Evolutionary conservation across 306 rosid species (phyloP).

Genomic region (Dryas drummondii): DNA sequence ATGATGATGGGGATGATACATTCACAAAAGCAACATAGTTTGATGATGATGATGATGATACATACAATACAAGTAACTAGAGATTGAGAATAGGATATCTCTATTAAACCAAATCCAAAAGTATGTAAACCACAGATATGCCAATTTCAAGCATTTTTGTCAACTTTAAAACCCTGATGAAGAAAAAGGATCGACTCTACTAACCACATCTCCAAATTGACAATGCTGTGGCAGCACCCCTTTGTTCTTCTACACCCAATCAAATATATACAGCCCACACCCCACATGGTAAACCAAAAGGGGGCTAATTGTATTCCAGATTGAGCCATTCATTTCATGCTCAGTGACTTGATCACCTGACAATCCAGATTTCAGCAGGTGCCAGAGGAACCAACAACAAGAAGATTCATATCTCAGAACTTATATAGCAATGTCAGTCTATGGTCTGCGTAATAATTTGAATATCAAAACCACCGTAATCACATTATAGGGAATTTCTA

Average conservation of each 20-base stretch:
- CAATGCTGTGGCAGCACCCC: slow-evolving; percentile 33
- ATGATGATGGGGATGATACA: background rate
- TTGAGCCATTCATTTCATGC: slow-evolving; percentile 29
- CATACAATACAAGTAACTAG: slow-evolving; percentile 17
- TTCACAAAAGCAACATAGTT: slow-evolving; percentile 12
- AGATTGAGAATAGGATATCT: slow-evolving; percentile 35
- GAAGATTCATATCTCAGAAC: slow-evolving; percentile 23
- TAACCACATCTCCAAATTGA: slow-evolving; percentile 34
- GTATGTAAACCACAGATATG: slow-evolving; percentile 26
- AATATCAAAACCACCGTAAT: slow-evolving; percentile 19
- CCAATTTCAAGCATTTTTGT: slow-evolving; percentile 30
- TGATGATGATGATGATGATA: slow-evolving; percentile 7
- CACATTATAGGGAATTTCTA: slow-evolving; percentile 6
- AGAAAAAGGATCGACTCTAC: slow-evolving; percentile 31
- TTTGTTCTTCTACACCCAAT: slow-evolving; percentile 49
- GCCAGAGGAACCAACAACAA: slow-evolving; percentile 26
- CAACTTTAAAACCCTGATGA: slow-evolving; percentile 33
- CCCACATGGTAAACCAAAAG: slow-evolving; percentile 25
- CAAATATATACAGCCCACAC: slow-evolving; percentile 55
- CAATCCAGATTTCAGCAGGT: slow-evolving; percentile 8
- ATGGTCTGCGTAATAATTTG: slow-evolving; percentile 22
- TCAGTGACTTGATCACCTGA: slow-evolving; percentile 28
- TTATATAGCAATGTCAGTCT: slow-evolving; percentile 19
- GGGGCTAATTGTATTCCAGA: slow-evolving; percentile 39
- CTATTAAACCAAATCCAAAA: slow-evolving; percentile 42